Evolutionary conservation across 805 yeast genomes (phyloP), one percentile per base, ranked within the genome.

Genomic region (Teunomyces cretensis): DNA sequence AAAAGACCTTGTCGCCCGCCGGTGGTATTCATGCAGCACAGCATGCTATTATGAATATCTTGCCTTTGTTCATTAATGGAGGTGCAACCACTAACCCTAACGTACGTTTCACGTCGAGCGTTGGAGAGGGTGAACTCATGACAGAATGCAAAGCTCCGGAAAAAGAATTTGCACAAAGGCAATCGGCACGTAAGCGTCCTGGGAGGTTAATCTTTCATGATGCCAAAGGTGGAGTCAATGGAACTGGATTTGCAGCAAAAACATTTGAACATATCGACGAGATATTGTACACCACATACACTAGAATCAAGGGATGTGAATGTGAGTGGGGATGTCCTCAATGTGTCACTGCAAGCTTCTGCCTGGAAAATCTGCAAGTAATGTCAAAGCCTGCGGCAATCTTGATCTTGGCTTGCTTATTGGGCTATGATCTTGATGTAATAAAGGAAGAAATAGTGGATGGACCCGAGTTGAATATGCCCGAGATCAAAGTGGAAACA

Each of bases 61-160:
- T 91, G 22, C 96, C 97, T 0, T 62, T 84, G 22, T 83, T 80
- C 47, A 81, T 90, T 4, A 80, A 82, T 9, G 82, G 88, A 13
- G 87, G 88, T 0, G 76, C 79, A 3, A 86, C 83, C 52, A 61
- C 70, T 6, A 56, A 62, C 31, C 68, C 71, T 0, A 64, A 67
- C 42, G 64, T 58, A 9, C 53, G 62, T 26, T 65, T 59, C 42
- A 50, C 52, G 9, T 61, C 69, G 1, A 59, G 45, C 31, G 50
- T 66, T 2, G 72, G 71, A 0, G 70, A 67, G 33, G 53, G 72
- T 2, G 99, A 94, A 54, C 75, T 94, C 11, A 79, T 79, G 37
- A 88, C 98, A 0, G 99, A 94, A 63, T 94, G 99, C 64, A 94
- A 94, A 57, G 97, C 98, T 0, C 97, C 99, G 0, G 96, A 90